Conservation (phyloP, 768 basidiomycete genomes). For the Panaeolus papilionaceus region DNA sequence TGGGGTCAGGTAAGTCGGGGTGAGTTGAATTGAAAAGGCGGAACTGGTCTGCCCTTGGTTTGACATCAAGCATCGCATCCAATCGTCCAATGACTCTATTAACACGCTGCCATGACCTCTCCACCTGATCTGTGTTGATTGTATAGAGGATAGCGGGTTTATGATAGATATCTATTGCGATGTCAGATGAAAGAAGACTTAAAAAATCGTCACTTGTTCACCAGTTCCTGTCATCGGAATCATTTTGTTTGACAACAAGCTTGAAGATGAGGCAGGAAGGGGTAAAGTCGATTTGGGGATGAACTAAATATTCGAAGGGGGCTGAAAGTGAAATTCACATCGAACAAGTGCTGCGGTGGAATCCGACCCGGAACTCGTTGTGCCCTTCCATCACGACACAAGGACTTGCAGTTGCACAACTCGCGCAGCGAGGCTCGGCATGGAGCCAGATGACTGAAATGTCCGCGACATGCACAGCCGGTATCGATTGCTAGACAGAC, state of each 20-base stretch:
- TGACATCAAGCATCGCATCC: neutral
- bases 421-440: constrained; percentile 4
- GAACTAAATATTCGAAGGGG: neutral
- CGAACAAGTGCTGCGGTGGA: constrained; percentile 2
- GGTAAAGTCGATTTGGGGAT: constrained; percentile 11
- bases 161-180: constrained; percentile 8
- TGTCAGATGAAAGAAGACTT: constrained; percentile 4
- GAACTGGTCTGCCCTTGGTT: neutral
- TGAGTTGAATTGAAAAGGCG: neutral
- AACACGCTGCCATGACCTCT: constrained; percentile 4
- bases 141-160: neutral
- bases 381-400: neutral
- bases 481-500: neutral
- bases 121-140: neutral
- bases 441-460: neutral
- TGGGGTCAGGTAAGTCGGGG: constrained; percentile 4
- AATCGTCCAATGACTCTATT: constrained; percentile 3
- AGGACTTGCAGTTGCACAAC: neutral
- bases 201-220: constrained; percentile 7
- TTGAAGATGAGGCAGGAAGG: neutral
- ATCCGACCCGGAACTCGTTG: constrained; percentile 10
- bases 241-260: neutral
- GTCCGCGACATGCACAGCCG: neutral
- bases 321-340: neutral
- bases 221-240: constrained; percentile 4